Percentiles rank a stretch among this genome's conserved stretches.
Conservation (phyloP, 306 rosid species). For the Arachis hypogaea region DNA sequence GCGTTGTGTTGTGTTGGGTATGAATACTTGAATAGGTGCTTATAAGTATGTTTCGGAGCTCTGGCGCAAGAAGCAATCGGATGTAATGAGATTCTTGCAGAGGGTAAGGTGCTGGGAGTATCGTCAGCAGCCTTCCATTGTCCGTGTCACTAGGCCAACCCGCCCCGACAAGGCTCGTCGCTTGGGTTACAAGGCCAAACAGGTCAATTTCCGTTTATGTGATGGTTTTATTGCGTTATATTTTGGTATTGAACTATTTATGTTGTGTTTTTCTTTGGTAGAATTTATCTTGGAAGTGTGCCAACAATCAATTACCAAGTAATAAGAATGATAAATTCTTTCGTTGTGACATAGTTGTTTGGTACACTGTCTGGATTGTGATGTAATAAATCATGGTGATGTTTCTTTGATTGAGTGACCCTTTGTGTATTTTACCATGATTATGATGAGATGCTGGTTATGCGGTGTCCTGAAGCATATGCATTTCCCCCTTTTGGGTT, state of each 20-base stretch:
- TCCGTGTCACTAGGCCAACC: constrained; percentile 73
- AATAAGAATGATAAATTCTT: background rate
- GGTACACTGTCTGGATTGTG: no score
- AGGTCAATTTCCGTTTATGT: constrained; percentile 43
- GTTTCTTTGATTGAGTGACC: background rate
- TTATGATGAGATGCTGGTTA: constrained; percentile 24
- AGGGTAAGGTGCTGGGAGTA: constrained; percentile 96
- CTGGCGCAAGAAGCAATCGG: constrained; percentile 91
- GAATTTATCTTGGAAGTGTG: background rate
- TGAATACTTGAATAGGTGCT: constrained; percentile 53
- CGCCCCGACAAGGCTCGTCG: constrained; percentile 94
- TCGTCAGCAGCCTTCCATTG: constrained; percentile 86
- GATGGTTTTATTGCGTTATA: no score
- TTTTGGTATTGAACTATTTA: no score
- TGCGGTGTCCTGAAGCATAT: constrained; percentile 19
- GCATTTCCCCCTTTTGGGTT: constrained; percentile 1
- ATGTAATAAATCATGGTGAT: no score
- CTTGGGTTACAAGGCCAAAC: constrained; percentile 88
- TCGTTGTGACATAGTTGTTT: no score
- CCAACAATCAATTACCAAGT: background rate
- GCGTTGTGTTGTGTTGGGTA: background rate
- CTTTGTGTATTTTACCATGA: background rate
- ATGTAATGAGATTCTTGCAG: constrained; percentile 84
- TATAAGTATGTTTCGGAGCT: constrained; percentile 89
- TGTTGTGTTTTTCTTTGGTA: no score